Evolutionary conservation across 1,284 basidiomycete genomes (phyloP), one percentile per base, ranked within the genome.

Genomic region (Fomitopsis schrenkii): DNA sequence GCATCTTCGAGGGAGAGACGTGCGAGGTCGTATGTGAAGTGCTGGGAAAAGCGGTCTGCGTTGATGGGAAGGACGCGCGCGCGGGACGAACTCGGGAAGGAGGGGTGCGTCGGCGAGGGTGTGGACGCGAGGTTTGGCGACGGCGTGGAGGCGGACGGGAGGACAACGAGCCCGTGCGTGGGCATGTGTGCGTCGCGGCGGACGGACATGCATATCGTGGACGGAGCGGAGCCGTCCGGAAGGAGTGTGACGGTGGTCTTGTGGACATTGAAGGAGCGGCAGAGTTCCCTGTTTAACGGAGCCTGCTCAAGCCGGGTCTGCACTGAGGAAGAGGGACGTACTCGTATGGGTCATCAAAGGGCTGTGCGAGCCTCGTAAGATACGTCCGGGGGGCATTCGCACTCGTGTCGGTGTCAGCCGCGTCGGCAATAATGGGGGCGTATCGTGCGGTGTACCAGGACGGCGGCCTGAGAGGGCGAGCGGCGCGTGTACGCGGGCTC

Each of bases 271-370:
- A 63, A 68, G 30, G 55, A 62, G 42, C 64, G 64, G 66, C 63
- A 72, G 57, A 70, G 61, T 55, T 66, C 59, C 58, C 72, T 68
- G 59, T 5, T 33, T 33, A 3, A 44, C 17, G 44, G 44, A 36
- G 58, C 30, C 44, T 17, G 6, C 6, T 45, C 44, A 45, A 46
- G 41, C 17, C 53, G 59, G 38, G 30, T 33, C 30, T 33, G 50
- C 28, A 40, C 48, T 46, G 42, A 38, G n/a, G 41, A 41, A 62
- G 36, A 45, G 55, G 26, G 58, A 66, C 62, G 58, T 50, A 62
- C 68, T 65, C 53, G 63, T 66, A 45, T 30, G 67, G 63, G 61
- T 70, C 55, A 66, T 70, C 60, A 70, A 68, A 70, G 45, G 68
- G 72, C 63, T 64, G 67, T 60, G 64, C 42, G 48, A 69, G 52